Percentiles rank a stretch among this genome's conserved stretches.
phyloP scores from a whole-genome alignment of 441 rosid genomes.

The Raphanus hybrid region DNA sequence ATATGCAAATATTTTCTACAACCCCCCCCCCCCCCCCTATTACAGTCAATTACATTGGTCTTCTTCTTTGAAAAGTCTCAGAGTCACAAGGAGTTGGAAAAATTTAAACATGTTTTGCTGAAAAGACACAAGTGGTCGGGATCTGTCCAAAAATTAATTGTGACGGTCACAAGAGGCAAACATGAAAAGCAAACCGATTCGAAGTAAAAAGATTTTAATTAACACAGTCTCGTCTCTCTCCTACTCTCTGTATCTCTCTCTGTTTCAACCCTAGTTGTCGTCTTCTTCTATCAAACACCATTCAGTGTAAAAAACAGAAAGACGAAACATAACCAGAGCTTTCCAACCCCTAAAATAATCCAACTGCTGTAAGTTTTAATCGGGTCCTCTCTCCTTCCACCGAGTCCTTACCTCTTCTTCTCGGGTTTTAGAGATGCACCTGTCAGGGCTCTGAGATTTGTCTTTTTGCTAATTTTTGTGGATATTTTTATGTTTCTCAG shows the following conservation, averaged over 20 bases:
- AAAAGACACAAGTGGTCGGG: conserved; percentile 38
- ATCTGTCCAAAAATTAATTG: conserved; percentile 41
- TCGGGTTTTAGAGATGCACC: conserved; percentile 23
- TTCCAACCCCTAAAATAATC: conserved; percentile 12
- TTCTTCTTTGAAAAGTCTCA: conserved; percentile 32
- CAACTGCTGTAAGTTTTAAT: not conserved
- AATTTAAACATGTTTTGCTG: conserved; percentile 26
- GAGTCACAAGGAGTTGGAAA: conserved; percentile 24
- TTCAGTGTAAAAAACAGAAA: conserved; percentile 25
- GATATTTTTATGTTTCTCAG: conserved; percentile 4
- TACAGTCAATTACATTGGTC: conserved; percentile 5
- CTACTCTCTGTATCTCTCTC: conserved; percentile 11
- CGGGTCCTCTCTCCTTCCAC: not conserved
- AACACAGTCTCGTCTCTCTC: conserved; percentile 16
- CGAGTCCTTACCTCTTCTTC: conserved; percentile 8
- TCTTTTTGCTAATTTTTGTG: conserved; percentile 29
- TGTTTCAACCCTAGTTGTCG: conserved; percentile 30
- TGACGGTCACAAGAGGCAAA: conserved; percentile 44
- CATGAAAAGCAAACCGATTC: conserved; percentile 44
- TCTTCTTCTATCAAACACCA: conserved; percentile 30
- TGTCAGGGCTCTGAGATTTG: conserved; percentile 37
- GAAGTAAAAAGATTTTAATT: conserved; percentile 27
- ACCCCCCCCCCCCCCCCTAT: not conserved
- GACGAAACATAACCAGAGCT: conserved; percentile 1
- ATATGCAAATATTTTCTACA: not conserved